These are phyloP conservation scores for Ramaria rubella DNA, from an alignment of 768 basidiomycete species.

Conservation along the genomic window DNA sequence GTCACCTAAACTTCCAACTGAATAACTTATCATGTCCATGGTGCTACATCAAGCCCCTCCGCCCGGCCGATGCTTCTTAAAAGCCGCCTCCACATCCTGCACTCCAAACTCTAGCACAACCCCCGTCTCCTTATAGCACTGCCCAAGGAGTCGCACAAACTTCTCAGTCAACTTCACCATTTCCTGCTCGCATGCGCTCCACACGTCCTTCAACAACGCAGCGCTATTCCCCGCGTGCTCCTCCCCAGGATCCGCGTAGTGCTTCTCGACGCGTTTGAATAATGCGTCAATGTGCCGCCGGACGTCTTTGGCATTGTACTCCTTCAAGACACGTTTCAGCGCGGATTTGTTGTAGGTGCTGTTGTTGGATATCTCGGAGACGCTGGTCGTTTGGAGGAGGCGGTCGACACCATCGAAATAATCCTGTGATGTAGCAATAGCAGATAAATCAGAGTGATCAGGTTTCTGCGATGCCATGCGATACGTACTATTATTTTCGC, in stretches of 20 bases:
- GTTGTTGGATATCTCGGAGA: slow-evolving; percentile 70
- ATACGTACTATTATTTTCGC: slow-evolving; percentile 72
- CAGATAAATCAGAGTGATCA: neutral
- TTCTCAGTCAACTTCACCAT: slow-evolving; percentile 64
- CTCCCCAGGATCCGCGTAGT: slow-evolving; percentile 70
- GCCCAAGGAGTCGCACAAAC: slow-evolving; percentile 60
- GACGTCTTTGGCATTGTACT: slow-evolving; percentile 81
- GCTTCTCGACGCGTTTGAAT: slow-evolving; percentile 91
- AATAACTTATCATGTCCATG: neutral
- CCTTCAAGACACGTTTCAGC: slow-evolving; percentile 81
- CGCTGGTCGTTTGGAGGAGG: slow-evolving; percentile 71
- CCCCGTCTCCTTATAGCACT: slow-evolving; percentile 75
- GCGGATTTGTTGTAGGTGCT: slow-evolving; percentile 67
- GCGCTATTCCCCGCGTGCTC: slow-evolving; percentile 5
- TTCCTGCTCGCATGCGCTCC: slow-evolving; percentile 88
- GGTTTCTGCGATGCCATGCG: neutral
- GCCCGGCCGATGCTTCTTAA: slow-evolving; percentile 52
- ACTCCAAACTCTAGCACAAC: slow-evolving; percentile 66
- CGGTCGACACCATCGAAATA: slow-evolving; percentile 91
- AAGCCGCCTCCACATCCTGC: slow-evolving; percentile 71
- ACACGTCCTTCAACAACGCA: slow-evolving; percentile 74
- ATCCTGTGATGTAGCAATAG: slow-evolving; percentile 48
- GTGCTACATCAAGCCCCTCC: neutral
- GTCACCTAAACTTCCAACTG: neutral
- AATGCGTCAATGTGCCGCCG: slow-evolving; percentile 82